Conservation (phyloP, 495 filamentous ascomycete species). For the Neurospora africana region DNA sequence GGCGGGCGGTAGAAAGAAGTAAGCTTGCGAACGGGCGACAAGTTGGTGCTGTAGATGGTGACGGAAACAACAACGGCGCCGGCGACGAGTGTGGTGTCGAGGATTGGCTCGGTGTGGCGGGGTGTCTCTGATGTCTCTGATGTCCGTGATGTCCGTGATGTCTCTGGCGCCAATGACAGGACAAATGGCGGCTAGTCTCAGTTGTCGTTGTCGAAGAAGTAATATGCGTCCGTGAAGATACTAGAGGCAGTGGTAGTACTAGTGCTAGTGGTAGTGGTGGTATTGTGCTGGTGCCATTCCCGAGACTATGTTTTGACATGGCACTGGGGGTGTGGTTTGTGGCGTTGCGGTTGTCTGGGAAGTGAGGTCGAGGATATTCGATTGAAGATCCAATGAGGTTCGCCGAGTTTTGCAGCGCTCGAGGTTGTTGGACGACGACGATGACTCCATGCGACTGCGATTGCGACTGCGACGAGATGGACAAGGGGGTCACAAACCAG, state of each 20-base stretch:
- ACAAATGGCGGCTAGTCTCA: not conserved
- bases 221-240: not conserved
- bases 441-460: not conserved
- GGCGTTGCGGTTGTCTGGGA: not conserved
- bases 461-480: not conserved
- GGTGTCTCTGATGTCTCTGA: not conserved
- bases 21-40: not conserved
- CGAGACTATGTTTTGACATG: not conserved
- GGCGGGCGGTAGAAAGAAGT: not conserved
- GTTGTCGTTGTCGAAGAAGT: not conserved
- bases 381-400: not conserved
- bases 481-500: not conserved
- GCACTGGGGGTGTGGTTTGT: not conserved
- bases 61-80: not conserved
- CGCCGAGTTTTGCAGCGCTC: not conserved
- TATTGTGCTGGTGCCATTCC: not conserved
- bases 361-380: not conserved
- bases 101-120: not conserved
- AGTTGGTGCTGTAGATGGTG: not conserved
- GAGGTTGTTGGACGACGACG: not conserved
- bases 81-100: not conserved
- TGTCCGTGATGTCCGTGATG: not conserved
- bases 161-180: not conserved
- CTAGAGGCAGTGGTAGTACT: not conserved
- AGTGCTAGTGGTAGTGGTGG: not conserved